phyloP scores from a whole-genome alignment of 2,329 filamentous ascomycete species.

The Rasamsonia emersonii region DNA sequence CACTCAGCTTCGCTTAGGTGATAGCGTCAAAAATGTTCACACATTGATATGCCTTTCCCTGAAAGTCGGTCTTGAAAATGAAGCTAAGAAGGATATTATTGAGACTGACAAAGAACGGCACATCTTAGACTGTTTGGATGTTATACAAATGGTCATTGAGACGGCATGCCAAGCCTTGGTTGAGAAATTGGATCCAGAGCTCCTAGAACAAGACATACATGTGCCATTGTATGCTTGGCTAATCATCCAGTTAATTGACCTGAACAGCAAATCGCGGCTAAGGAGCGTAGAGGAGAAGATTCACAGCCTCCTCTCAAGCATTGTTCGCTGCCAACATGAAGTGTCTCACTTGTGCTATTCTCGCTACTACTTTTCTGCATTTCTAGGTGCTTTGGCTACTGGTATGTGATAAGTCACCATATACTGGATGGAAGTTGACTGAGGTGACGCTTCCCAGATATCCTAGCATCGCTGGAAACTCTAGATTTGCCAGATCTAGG shows the following conservation, averaged over 20 bases:
- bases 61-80: constrained; percentile 62
- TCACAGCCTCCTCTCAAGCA: constrained; percentile 26
- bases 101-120: constrained; percentile 32
- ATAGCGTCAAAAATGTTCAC: constrained; percentile 68
- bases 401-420: constrained; percentile 23
- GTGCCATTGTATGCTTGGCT: constrained; percentile 48
- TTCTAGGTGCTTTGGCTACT: constrained; percentile 26
- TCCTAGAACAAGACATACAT: constrained; percentile 40
- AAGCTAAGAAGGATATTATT: constrained; percentile 51
- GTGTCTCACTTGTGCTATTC: constrained; percentile 21
- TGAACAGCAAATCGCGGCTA: constrained; percentile 36
- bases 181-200: constrained; percentile 55
- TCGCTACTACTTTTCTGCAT: constrained; percentile 20
- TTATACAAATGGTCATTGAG: constrained; percentile 64
- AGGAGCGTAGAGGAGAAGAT: constrained; percentile 32
- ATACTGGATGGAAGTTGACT: constrained; percentile 8
- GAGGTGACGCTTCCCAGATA: constrained; percentile 28
- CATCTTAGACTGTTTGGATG: constrained; percentile 61
- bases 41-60: constrained; percentile 78
- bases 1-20: constrained; percentile 44
- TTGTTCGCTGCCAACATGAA: constrained; percentile 25
- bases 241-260: constrained; percentile 42
- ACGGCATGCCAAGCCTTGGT: constrained; percentile 61
- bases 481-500: constrained; percentile 11
- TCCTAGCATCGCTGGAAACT: constrained; percentile 35